Base-by-base conservation (phyloP, 768 basidiomycete species). In the Boletus pseudo-olivaceus region DNA sequence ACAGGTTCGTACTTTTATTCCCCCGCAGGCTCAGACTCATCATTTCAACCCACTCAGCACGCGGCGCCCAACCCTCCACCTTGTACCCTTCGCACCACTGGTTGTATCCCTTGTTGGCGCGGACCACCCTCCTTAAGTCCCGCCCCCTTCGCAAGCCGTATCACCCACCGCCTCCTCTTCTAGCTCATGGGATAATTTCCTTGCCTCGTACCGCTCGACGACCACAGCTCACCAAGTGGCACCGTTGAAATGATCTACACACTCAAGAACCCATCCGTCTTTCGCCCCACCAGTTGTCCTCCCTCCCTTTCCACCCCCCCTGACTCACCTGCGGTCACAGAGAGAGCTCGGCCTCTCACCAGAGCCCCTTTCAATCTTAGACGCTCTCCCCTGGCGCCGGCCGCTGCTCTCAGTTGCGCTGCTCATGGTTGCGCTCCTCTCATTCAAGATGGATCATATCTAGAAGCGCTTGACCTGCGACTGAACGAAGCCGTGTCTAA, bases 401-500 rank as follows among this genome's bases (percentile, higher is more conserved):
- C 72, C 5, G 58, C 71, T 15, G 64, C 75, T 4, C 59, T 73
- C 1, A 63, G 62, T 44, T 64, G 75, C 4, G 66, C 76, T 4
- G 74, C 81, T 8, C 78, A n/a, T n/a, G n/a, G 62, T 44, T 64
- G 75, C 4, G 66, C 76, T 4, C 75, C 81, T 8, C 78, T 85
- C 32, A 72, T 85, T 30, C 89, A 89, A 60, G 89, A 91, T 68
- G 87, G 86, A 52, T 88, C 88, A 12, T 92, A 90, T 70, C 76
- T 91, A 49, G 86, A 90, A 66, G 81, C 83, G 54, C 80, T 92
- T 42, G 78, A 84, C 60, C 75, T 90, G 51, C 90, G 87, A 65
- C 75, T 93, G 42, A 90, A 85, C 63, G 90, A 93, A 69, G 88
- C 87, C 0, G 87, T 90, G 14, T 87, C 88, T 51, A 88, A 81